phyloP scores from a whole-genome alignment of 164 flowering plant genomes.

The Aristolochia fimbriata region DNA sequence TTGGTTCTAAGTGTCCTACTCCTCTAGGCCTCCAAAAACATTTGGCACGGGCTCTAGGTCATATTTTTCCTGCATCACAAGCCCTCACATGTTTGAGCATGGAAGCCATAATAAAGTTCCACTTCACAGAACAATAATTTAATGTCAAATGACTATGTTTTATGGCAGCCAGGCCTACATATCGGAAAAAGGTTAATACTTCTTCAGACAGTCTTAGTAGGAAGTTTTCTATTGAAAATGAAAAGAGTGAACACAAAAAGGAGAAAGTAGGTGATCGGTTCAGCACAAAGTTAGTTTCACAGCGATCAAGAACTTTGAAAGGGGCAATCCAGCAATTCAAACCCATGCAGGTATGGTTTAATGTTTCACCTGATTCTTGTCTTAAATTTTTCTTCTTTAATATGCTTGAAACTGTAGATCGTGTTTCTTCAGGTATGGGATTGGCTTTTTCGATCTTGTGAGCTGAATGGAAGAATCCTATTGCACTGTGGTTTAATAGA shows the following conservation, averaged over 20 bases:
- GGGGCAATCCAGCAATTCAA: slow-evolving; percentile 52
- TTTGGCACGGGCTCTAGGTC: too few species aligned
- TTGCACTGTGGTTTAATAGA: slow-evolving; percentile 57
- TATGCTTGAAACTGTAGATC: background rate
- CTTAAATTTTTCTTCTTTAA: background rate
- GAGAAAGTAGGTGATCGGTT: slow-evolving; percentile 21
- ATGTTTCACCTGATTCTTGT: too few species aligned
- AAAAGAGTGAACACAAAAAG: slow-evolving; percentile 17
- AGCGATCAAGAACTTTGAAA: slow-evolving; percentile 57
- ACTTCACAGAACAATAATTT: slow-evolving; percentile 1
- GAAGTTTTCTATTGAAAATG: slow-evolving; percentile 20
- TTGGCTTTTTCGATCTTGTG: slow-evolving; percentile 78
- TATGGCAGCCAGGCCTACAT: slow-evolving; percentile 83
- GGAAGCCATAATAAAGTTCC: background rate
- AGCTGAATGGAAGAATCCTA: slow-evolving; percentile 60
- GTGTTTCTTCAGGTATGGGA: slow-evolving; percentile 56
- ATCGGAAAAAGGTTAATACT: slow-evolving; percentile 31
- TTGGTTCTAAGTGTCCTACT: too few species aligned
- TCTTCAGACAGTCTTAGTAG: slow-evolving; percentile 20
- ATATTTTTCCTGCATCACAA: too few species aligned
- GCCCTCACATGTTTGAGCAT: background rate
- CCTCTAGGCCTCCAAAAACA: too few species aligned
- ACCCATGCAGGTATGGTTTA: slow-evolving; percentile 52
- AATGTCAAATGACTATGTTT: slow-evolving; percentile 22
- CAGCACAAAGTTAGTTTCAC: slow-evolving; percentile 33